These are phyloP conservation scores for Magnolia sinica DNA, from an alignment of 164 flowering plant genomes.

Conservation along the genomic window DNA sequence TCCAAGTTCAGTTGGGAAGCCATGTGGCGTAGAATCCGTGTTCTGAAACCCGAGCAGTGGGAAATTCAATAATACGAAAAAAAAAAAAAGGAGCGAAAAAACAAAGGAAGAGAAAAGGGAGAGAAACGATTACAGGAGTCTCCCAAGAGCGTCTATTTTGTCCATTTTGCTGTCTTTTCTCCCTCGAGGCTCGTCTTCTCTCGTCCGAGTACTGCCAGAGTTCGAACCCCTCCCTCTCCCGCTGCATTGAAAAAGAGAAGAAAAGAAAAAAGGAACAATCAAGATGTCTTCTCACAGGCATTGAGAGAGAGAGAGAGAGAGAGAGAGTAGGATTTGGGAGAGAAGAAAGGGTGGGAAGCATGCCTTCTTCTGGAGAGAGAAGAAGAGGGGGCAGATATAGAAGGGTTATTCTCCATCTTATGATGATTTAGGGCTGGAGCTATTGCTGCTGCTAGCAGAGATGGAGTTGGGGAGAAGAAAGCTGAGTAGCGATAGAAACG, in stretches of 20 bases:
- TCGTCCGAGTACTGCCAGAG: slow-evolving; percentile 6
- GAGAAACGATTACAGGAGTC: slow-evolving; percentile 26
- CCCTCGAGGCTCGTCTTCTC: slow-evolving; percentile 27
- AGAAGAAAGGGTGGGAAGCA: background rate
- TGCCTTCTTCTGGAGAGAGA: slow-evolving; percentile 1
- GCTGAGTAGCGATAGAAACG: background rate
- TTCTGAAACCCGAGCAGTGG: slow-evolving; percentile 35
- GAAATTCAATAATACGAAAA: background rate
- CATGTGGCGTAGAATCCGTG: slow-evolving; percentile 82
- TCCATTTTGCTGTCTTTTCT: slow-evolving; percentile 24
- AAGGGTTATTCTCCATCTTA: background rate
- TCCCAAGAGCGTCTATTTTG: slow-evolving; percentile 36
- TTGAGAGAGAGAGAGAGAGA: background rate
- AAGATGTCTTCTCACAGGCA: background rate
- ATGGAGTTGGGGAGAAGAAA: background rate
- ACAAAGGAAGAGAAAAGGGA: background rate
- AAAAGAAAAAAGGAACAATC: background rate
- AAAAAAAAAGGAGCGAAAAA: background rate
- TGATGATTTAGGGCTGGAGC: background rate
- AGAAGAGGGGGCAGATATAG: background rate
- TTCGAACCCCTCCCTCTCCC: slow-evolving; percentile 27
- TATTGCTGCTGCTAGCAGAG: background rate
- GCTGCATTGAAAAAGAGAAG: slow-evolving; percentile 2
- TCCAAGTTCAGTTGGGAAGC: slow-evolving; percentile 71
- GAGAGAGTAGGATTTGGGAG: too few relatives aligned